phyloP scores from a whole-genome alignment of 192 early-diverging fungal species.

The Paraglomus occultum region DNA sequence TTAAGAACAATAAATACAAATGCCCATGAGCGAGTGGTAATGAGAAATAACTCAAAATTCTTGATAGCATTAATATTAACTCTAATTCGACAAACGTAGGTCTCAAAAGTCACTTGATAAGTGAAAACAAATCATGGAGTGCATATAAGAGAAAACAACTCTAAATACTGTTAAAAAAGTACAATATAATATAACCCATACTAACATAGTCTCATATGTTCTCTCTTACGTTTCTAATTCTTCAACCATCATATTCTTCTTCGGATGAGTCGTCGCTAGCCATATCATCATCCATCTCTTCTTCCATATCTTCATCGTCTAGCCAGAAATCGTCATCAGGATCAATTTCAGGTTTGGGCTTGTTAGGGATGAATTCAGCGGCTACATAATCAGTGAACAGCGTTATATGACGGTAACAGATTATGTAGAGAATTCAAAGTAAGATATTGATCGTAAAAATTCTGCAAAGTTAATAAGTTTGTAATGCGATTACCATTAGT shows the following conservation, averaged over 20 bases:
- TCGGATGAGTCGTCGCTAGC: constrained; percentile 21
- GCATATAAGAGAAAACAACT: too few relatives aligned
- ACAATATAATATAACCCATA: too few relatives aligned
- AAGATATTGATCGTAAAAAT: background rate
- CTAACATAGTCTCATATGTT: too few relatives aligned
- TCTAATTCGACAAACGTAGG: too few relatives aligned
- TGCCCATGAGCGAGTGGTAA: too few relatives aligned
- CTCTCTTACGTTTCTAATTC: background rate
- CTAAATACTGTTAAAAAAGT: too few relatives aligned
- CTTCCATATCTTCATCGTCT: constrained; percentile 39
- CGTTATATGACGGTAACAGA: background rate
- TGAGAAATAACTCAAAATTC: too few relatives aligned
- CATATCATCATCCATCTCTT: constrained; percentile 35
- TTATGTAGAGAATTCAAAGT: background rate
- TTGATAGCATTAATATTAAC: too few relatives aligned
- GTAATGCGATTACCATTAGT: constrained; percentile 39
- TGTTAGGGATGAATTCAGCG: constrained; percentile 26
- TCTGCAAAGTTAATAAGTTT: background rate
- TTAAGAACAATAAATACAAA: too few relatives aligned
- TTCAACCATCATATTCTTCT: constrained; percentile 35
- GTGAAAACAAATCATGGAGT: too few relatives aligned
- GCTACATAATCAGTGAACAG: constrained; percentile 26
- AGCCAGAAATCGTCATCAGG: constrained; percentile 35
- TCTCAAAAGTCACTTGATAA: too few relatives aligned
- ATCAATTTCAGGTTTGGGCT: constrained; percentile 40